Evolutionary conservation across 192 early-diverging fungal species (phyloP).

Genomic region (Dispira parvispora): DNA sequence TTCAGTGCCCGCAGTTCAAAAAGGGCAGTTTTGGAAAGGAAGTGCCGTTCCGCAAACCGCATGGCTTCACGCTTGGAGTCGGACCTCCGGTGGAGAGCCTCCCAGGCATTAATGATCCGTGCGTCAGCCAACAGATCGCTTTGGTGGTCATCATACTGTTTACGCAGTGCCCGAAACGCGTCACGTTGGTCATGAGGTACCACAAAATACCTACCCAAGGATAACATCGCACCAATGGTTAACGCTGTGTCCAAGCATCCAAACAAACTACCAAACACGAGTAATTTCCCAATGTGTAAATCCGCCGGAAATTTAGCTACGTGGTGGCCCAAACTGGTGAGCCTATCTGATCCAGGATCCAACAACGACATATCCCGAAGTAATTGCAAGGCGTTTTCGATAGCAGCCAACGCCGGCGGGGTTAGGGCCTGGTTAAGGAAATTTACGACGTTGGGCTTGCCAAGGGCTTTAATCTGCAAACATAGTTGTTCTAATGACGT

Average conservation of each 20-base stretch:
- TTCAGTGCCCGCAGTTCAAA: conserved; percentile 40
- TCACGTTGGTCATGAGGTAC: conserved; percentile 1
- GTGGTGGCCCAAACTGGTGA: conserved; percentile 52
- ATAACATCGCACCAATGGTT: conserved; percentile 47
- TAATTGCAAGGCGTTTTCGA: conserved; percentile 37
- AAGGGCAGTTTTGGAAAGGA: conserved; percentile 41
- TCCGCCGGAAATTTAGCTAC: conserved; percentile 61
- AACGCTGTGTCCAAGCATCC: conserved; percentile 55
- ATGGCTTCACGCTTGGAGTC: too few species aligned
- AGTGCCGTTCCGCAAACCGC: conserved; percentile 31
- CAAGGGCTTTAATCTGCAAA: conserved; percentile 48
- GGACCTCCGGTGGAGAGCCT: not conserved
- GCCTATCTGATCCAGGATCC: conserved; percentile 28
- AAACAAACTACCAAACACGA: conserved; percentile 56
- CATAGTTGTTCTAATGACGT: conserved; percentile 76
- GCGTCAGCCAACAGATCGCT: conserved; percentile 7
- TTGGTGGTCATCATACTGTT: not conserved
- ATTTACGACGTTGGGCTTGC: conserved; percentile 29
- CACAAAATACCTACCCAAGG: conserved; percentile 27
- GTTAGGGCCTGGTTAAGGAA: conserved; percentile 45
- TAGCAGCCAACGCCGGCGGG: conserved; percentile 37
- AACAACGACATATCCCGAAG: conserved; percentile 28
- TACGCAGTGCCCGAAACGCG: conserved; percentile 3
- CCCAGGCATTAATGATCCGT: not conserved
- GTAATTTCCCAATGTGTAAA: conserved; percentile 59